These are phyloP conservation scores for Grigorovia jiainica DNA, from an alignment of 805 yeast species.

Conservation along the genomic window DNA sequence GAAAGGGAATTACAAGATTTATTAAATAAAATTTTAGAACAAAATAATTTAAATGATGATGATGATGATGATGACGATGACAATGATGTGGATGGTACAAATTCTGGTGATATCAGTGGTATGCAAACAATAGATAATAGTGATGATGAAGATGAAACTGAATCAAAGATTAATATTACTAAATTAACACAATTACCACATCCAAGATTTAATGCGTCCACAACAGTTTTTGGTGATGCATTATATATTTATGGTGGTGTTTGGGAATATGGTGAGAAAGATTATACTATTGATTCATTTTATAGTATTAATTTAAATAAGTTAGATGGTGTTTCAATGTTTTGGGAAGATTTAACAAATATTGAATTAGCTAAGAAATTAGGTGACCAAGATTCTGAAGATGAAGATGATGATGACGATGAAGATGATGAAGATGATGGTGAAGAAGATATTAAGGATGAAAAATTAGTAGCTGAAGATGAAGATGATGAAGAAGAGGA, in stretches of 20 bases:
- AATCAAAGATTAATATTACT: slow-evolving; percentile 21
- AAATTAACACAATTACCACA: slow-evolving; percentile 60
- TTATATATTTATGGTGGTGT: slow-evolving; percentile 84
- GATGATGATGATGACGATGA: slow-evolving; percentile 34
- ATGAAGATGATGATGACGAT: slow-evolving; percentile 56
- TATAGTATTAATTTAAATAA: slow-evolving; percentile 80
- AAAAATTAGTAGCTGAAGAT: slow-evolving; percentile 34
- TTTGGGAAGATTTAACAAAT: slow-evolving; percentile 76
- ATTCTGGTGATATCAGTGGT: slow-evolving; percentile 29
- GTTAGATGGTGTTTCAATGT: slow-evolving; percentile 77
- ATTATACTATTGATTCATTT: slow-evolving; percentile 73
- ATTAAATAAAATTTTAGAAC: slow-evolving; percentile 60
- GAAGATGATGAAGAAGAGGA: slow-evolving; percentile 64
- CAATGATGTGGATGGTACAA: slow-evolving; percentile 30
- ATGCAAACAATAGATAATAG: slow-evolving; percentile 6
- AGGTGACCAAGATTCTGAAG: slow-evolving; percentile 53
- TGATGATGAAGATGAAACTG: slow-evolving; percentile 24
- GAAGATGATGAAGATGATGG: slow-evolving; percentile 61
- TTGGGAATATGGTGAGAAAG: slow-evolving; percentile 83
- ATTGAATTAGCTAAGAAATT: slow-evolving; percentile 40
- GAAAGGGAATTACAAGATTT: slow-evolving; percentile 78
- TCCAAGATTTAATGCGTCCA: slow-evolving; percentile 76
- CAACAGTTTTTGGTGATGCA: slow-evolving; percentile 76
- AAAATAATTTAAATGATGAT: slow-evolving; percentile 59
- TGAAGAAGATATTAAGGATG: slow-evolving; percentile 38